Conservation (phyloP, 2,329 filamentous ascomycete genomes). For the Venturia nashicola region DNA sequence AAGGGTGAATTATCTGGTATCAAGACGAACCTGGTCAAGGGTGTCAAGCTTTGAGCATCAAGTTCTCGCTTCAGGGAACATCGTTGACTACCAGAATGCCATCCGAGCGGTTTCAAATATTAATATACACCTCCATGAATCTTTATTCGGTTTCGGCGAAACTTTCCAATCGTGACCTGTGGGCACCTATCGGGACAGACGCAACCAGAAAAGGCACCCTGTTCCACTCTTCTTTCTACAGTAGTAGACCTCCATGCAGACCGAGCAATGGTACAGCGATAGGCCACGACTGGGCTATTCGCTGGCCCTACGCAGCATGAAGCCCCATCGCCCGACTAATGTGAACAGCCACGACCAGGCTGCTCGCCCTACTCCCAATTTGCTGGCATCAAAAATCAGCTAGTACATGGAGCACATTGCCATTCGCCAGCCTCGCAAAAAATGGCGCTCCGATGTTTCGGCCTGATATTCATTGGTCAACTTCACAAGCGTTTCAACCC, state of each 20-base stretch:
- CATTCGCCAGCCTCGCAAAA: not conserved
- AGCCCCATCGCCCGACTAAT: not conserved
- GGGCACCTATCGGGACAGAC: not conserved
- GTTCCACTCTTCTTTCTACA: not conserved
- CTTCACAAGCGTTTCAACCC: not conserved
- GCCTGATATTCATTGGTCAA: not conserved
- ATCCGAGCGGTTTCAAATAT: not conserved
- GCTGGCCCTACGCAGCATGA: not conserved
- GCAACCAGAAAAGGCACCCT: not conserved
- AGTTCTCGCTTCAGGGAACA: not conserved
- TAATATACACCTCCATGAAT: not conserved
- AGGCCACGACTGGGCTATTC: not conserved
- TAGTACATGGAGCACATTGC: not conserved
- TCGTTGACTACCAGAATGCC: not conserved
- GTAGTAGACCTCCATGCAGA: not conserved
- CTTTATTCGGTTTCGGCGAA: not conserved
- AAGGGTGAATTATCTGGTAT: conserved; percentile 89
- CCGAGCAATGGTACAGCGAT: not conserved
- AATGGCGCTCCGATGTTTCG: not conserved
- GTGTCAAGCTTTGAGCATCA: conserved; percentile 54
- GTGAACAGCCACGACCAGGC: not conserved
- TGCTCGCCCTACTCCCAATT: not conserved
- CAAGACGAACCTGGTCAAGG: conserved; percentile 86
- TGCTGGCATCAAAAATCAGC: not conserved
- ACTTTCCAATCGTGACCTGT: not conserved